phyloP scores from a whole-genome alignment of 257 asterid species.

The Leonotis leonurus region DNA sequence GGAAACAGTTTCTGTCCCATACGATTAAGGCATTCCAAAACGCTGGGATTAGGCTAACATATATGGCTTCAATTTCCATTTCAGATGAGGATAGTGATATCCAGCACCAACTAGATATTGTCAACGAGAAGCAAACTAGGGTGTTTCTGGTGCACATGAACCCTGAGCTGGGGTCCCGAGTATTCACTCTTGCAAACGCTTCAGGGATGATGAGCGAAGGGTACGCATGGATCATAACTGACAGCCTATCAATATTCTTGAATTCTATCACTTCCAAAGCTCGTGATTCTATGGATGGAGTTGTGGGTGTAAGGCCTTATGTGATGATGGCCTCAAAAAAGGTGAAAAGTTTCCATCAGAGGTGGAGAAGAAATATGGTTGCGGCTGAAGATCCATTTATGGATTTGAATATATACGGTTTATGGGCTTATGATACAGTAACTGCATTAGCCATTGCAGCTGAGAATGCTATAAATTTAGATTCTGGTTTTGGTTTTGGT shows the following conservation, averaged over 20 bases:
- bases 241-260: conserved; percentile 38
- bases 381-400: neutral
- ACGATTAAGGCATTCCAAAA: conserved; percentile 24
- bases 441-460: conserved; percentile 43
- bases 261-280: conserved; percentile 15
- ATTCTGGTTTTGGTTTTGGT: conserved; percentile 29
- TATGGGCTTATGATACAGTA: conserved; percentile 53
- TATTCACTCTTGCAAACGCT: conserved; percentile 23
- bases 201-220: conserved; percentile 37
- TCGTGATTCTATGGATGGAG: conserved; percentile 49
- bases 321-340: no score
- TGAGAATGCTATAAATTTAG: conserved; percentile 24
- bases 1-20: conserved; percentile 24
- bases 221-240: conserved; percentile 50
- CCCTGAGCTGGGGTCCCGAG: conserved; percentile 24
- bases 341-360: conserved; percentile 22
- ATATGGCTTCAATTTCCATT: conserved; percentile 13
- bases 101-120: conserved; percentile 7
- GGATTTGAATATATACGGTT: conserved; percentile 37
- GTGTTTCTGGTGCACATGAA: conserved; percentile 42
- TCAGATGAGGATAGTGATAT: conserved; percentile 15
- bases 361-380: conserved; percentile 38
- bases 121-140: conserved; percentile 18
- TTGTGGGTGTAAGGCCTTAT: conserved; percentile 36
- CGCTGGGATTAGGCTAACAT: conserved; percentile 4